Base-by-base conservation (phyloP, 345 rosid genomes). In the Hibiscus trionum region DNA sequence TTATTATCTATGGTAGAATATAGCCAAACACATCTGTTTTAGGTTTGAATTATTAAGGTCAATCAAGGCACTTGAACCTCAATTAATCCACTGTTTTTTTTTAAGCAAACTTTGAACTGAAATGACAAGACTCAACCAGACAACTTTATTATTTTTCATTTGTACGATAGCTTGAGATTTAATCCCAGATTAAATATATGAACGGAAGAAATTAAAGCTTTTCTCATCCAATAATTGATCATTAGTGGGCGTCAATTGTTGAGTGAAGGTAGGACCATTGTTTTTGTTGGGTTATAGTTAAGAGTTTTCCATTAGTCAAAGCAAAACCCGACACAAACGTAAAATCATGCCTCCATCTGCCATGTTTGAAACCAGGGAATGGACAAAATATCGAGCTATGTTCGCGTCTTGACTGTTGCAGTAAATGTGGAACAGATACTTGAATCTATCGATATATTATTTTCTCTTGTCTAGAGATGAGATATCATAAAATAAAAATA, bases 101-200 rank as follows among this genome's bases (percentile, higher is more conserved):
- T 47, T 27, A 67, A 67, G 58, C 71, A 67, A 49, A 27, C 71
- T 15, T 67, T 14, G 58, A 67, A 49, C 42, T 15, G 7, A 68
- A 50, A 68, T 37, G 71, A 68, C 2, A 68, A 29, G 71, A 50
- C 71, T 9, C 59, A 68, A 68, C 71, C n/a, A 50, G 44, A 16
- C 6, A 68, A 9, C 44, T 50, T 68, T 68, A 9, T 29, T 29
- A 68, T 10, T 50, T 52, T 68, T 29, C 44, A 26, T n/a, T 2
- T 68, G 71, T 49, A 50, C 8, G 71, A 19, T 58, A 68, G 44
- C 59, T 68, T 29, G 39, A 47, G 57, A 66, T 26, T 47, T 47
- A 60, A 68, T 68, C 2, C 26, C 26, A 5, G 11, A 68, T 44
- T 65, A 21, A 0, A 47, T 16, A 47, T 16, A 49, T 16, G 42